Evolutionary conservation across 2,329 filamentous ascomycete genomes (phyloP).

Genomic region (Penicillium aurantiogriseum): DNA sequence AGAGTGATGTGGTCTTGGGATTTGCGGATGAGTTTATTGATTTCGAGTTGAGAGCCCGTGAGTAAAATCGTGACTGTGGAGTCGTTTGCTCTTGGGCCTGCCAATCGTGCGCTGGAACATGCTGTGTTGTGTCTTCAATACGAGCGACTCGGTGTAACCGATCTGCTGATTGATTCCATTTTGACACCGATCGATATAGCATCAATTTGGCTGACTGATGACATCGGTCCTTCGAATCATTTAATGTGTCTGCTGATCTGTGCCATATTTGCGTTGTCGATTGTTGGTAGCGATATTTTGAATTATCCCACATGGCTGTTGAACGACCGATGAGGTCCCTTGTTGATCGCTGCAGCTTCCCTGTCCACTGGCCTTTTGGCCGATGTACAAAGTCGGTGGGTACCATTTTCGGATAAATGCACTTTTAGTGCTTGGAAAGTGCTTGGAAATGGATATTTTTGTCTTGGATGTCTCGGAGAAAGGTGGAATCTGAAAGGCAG

Average conservation of each 20-base stretch:
- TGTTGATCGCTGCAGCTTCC: conserved; percentile 18
- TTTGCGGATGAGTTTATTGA: background rate
- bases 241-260: conserved; percentile 12
- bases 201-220: conserved; percentile 11
- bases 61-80: conserved; percentile 1
- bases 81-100: background rate
- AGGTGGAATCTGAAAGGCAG: background rate
- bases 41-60: background rate
- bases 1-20: background rate
- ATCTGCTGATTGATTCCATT: conserved; percentile 13
- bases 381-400: conserved; percentile 1
- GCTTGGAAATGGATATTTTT: background rate
- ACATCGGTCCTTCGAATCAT: conserved; percentile 11
- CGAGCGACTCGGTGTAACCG: conserved; percentile 4
- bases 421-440: background rate
- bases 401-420: conserved; percentile 6
- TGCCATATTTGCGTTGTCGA: conserved; percentile 16
- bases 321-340: conserved; percentile 11
- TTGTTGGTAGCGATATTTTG: conserved; percentile 13
- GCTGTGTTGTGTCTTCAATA: background rate
- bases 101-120: background rate
- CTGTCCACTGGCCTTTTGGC: conserved; percentile 6
- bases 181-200: conserved; percentile 9
- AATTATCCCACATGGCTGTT: conserved; percentile 9
- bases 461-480: background rate